Conservation (phyloP, 2,329 filamentous ascomycete species). For the Rhynchosporium graminicola region DNA sequence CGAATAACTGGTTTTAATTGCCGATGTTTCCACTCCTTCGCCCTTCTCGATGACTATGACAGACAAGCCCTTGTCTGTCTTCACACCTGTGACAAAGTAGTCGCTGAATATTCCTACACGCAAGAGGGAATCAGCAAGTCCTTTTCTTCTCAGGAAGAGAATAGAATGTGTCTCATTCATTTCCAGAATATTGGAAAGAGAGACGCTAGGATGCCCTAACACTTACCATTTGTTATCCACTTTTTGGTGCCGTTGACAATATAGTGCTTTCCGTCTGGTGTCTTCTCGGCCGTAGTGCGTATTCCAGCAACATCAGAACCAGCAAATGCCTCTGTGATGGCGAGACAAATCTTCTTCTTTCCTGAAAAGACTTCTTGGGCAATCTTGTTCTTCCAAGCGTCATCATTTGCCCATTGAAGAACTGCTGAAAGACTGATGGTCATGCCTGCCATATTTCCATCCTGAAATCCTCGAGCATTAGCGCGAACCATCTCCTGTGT, state of each 20-base stretch:
- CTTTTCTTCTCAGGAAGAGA: too few species aligned
- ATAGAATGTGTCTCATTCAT: too few species aligned
- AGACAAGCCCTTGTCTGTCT: constrained; percentile 76
- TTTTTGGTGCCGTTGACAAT: constrained; percentile 79
- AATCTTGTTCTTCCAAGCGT: constrained; percentile 64
- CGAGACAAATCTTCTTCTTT: constrained; percentile 85
- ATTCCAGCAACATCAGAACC: constrained; percentile 80
- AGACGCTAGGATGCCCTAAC: too few species aligned
- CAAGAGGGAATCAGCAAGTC: too few species aligned
- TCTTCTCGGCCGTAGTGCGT: constrained; percentile 76
- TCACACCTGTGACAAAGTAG: constrained; percentile 81
- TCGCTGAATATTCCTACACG: constrained; percentile 64
- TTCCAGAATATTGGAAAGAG: too few species aligned
- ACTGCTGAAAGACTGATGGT: constrained; percentile 79
- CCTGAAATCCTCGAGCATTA: constrained; percentile 78
- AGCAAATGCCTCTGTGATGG: constrained; percentile 87
- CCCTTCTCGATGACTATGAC: constrained; percentile 74
- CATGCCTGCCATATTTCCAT: constrained; percentile 86
- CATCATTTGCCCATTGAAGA: constrained; percentile 73
- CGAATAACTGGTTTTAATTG: constrained; percentile 82
- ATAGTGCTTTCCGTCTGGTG: constrained; percentile 69
- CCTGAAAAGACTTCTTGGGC: constrained; percentile 73
- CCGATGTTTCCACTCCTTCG: constrained; percentile 73
- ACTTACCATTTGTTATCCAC: constrained; percentile 72
- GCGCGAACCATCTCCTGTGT: constrained; percentile 71